Base-by-base conservation (phyloP, 2,329 filamentous ascomycete genomes). In the Claviceps pusilla region DNA sequence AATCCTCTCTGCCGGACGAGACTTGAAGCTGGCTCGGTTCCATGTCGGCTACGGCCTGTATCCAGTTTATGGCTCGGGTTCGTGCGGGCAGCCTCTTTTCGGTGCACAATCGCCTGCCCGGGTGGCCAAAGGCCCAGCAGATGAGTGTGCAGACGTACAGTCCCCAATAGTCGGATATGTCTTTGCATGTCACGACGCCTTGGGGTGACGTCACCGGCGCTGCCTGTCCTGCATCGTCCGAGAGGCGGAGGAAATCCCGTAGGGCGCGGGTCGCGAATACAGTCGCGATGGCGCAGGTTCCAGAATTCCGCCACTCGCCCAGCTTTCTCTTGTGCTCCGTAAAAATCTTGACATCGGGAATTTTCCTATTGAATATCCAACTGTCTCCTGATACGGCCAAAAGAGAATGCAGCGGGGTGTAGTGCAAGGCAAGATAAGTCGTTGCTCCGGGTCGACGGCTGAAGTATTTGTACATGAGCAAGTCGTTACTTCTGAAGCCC, bases 331-430 rank as follows among this genome's bases (percentile, higher is more conserved):
- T 71, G 57, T 77, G 73, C 57, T 74, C 70, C 48, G 66, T 60
- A 58, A 76, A 82, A 11, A 68, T 62, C 31, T 68, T 67, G 2
- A 66, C 63, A 4, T 70, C 65, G 2, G 71, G 63, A 5, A 81
- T 66, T 60, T 82, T 82, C 54, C 73, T 71, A 51, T 73, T 73
- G 60, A 81, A 80, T 24, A 78, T 68, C 77, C 77, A 82, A 52
- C 73, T 78, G 57, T 81, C 74, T 50, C 79, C 78, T 33, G 76
- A 76, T 7, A 82, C 76, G 11, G 77, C 77, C 19, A 83, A 70
- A 0, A 82, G 71, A 58, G 75, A 73, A 57, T 76, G 73, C 4
- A 83, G 71, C n/a, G 79, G 79, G 0, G 78, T 80, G 60, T 78
- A 69, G 58, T 80, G 71, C 1, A 83, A 67, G 1, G 79, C 77